Conservation (phyloP, 805 yeast genomes). For the Teunomyces panamensis region DNA sequence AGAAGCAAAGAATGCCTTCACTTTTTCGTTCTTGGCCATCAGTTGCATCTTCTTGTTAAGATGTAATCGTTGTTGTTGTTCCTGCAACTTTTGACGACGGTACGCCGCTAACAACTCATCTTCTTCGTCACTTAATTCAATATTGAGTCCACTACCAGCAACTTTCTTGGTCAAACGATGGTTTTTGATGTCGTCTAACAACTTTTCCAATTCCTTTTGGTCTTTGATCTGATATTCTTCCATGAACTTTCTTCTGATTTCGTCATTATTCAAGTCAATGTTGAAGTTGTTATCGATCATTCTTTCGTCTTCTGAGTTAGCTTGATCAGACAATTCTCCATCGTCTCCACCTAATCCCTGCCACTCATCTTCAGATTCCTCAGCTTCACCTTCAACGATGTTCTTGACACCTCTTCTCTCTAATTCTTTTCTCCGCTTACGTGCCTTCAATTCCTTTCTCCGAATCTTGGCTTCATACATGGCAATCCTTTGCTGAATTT, state of each 20-base stretch:
- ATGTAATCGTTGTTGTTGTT: constrained; percentile 48
- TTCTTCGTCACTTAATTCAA: constrained; percentile 74
- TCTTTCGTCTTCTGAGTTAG: constrained; percentile 71
- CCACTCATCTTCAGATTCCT: constrained; percentile 89
- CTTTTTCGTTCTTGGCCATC: constrained; percentile 50
- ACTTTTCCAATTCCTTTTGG: constrained; percentile 59
- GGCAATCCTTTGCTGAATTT: constrained; percentile 28
- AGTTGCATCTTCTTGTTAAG: constrained; percentile 43
- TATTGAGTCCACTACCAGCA: constrained; percentile 49
- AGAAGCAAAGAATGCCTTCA: constrained; percentile 66
- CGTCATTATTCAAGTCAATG: constrained; percentile 54
- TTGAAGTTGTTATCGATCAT: constrained; percentile 72
- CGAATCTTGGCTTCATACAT: constrained; percentile 38
- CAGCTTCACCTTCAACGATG: constrained; percentile 79
- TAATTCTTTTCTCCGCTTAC: constrained; percentile 47
- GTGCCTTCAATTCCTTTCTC: constrained; percentile 29
- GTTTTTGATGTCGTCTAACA: constrained; percentile 67
- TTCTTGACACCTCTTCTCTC: constrained; percentile 56
- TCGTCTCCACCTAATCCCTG: constrained; percentile 75
- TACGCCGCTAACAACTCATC: constrained; percentile 55
- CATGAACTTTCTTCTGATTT: constrained; percentile 54
- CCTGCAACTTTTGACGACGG: constrained; percentile 39
- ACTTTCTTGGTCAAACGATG: constrained; percentile 66
- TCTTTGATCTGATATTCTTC: constrained; percentile 63
- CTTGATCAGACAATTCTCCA: constrained; percentile 55